phyloP scores from a whole-genome alignment of 2,329 filamentous ascomycete genomes.

The Fusarium chaquense region DNA sequence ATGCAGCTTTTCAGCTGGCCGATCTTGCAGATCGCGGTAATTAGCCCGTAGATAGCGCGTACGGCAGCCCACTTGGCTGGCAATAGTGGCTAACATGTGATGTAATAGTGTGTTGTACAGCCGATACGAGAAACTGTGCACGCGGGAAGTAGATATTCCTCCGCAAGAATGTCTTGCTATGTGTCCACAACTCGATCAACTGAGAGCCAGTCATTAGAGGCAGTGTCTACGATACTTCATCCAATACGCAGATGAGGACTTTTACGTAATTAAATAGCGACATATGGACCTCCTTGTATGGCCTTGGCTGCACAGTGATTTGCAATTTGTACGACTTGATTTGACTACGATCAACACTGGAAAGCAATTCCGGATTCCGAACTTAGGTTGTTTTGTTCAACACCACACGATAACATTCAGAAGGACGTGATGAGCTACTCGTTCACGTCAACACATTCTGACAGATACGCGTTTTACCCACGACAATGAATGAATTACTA shows the following conservation, averaged over 20 bases:
- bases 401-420: background rate
- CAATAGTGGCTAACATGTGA: background rate
- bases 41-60: too few relatives aligned
- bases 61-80: background rate
- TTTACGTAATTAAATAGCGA: background rate
- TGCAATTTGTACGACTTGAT: background rate
- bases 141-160: background rate
- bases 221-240: background rate
- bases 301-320: background rate
- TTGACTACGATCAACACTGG: fast-evolving
- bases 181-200: background rate
- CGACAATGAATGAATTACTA: too few relatives aligned
- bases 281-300: fast-evolving
- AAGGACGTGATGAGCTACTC: background rate
- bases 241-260: background rate
- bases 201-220: background rate
- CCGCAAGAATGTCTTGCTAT: fast-evolving
- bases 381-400: background rate
- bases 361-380: background rate
- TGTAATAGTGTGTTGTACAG: background rate
- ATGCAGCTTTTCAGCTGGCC: background rate
- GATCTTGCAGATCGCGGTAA: background rate
- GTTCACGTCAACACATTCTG: too few relatives aligned
- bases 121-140: background rate
- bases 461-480: too few relatives aligned